These are phyloP conservation scores for Penicillium mononematosum DNA, from an alignment of 495 filamentous ascomycete species.

Conservation along the genomic window DNA sequence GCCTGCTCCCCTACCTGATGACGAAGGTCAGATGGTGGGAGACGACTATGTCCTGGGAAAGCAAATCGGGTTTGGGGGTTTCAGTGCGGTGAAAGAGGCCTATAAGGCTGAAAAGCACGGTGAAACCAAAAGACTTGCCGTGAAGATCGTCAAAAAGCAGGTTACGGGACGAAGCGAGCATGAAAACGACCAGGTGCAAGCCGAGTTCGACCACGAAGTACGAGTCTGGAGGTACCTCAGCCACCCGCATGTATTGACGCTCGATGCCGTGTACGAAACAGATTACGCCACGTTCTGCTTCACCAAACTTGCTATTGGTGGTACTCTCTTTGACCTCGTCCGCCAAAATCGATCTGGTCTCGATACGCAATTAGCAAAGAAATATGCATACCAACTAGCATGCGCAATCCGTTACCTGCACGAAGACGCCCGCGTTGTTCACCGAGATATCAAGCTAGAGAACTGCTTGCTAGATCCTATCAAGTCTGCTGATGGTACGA, in stretches of 20 bases:
- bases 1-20: conserved; percentile 54
- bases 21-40: conserved; percentile 73
- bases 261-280: conserved; percentile 68
- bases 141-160: conserved; percentile 72
- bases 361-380: conserved; percentile 50
- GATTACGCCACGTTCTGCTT: conserved; percentile 74
- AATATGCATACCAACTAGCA: conserved; percentile 67
- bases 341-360: conserved; percentile 60
- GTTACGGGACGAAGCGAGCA: conserved; percentile 53
- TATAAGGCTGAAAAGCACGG: conserved; percentile 60
- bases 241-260: conserved; percentile 62
- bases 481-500: conserved; percentile 43
- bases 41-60: conserved; percentile 71
- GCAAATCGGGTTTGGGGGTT: conserved; percentile 68
- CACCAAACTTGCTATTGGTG: conserved; percentile 64
- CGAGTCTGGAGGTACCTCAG: conserved; percentile 68
- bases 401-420: conserved; percentile 71
- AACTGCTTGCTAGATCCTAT: conserved; percentile 69
- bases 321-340: conserved; percentile 69
- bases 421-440: conserved; percentile 68
- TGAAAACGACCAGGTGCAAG: conserved; percentile 69
- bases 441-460: conserved; percentile 75
- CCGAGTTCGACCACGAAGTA: conserved; percentile 74
- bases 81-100: conserved; percentile 70
- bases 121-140: conserved; percentile 54